These are phyloP conservation scores for Akanthomyces lecanii DNA, from an alignment of 2,329 filamentous ascomycete species.

Conservation along the genomic window DNA sequence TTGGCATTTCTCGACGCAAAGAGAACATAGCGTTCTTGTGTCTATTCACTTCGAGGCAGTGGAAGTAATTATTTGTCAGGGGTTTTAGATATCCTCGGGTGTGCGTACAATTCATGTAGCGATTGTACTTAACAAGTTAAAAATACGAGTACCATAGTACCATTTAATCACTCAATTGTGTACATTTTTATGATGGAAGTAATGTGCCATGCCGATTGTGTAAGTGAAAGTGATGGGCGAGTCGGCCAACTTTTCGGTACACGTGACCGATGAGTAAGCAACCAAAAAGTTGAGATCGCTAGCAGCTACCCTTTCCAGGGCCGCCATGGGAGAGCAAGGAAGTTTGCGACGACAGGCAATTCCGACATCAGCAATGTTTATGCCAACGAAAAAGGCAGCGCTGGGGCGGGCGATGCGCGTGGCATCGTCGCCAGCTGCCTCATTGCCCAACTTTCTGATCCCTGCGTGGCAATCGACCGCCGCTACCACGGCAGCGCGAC, in stretches of 20 bases:
- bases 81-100: slow-evolving; percentile 38
- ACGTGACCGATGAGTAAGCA: slow-evolving; percentile 35
- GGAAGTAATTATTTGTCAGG: slow-evolving; percentile 32
- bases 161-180: slow-evolving; percentile 19
- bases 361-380: slow-evolving; percentile 55
- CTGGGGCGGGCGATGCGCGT: slow-evolving; percentile 51
- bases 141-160: slow-evolving; percentile 30
- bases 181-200: not conserved
- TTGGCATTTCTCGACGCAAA: slow-evolving; percentile 1
- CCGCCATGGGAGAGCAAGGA: not conserved
- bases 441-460: slow-evolving; percentile 68
- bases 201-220: not conserved
- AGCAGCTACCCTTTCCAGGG: slow-evolving; percentile 4
- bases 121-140: slow-evolving; percentile 29
- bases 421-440: slow-evolving; percentile 42
- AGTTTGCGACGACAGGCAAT: slow-evolving; percentile 13
- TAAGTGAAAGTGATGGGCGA: slow-evolving; percentile 1
- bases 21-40: slow-evolving; percentile 12
- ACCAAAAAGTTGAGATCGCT: slow-evolving; percentile 25
- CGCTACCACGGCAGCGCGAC: slow-evolving; percentile 23
- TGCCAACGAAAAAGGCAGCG: slow-evolving; percentile 56
- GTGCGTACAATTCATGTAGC: slow-evolving; percentile 29
- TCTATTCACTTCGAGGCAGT: slow-evolving; percentile 24
- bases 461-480: slow-evolving; percentile 57
- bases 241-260: slow-evolving; percentile 11